These are phyloP conservation scores for Punctularia strigosozonata DNA, from an alignment of 768 basidiomycete genomes.

Conservation along the genomic window DNA sequence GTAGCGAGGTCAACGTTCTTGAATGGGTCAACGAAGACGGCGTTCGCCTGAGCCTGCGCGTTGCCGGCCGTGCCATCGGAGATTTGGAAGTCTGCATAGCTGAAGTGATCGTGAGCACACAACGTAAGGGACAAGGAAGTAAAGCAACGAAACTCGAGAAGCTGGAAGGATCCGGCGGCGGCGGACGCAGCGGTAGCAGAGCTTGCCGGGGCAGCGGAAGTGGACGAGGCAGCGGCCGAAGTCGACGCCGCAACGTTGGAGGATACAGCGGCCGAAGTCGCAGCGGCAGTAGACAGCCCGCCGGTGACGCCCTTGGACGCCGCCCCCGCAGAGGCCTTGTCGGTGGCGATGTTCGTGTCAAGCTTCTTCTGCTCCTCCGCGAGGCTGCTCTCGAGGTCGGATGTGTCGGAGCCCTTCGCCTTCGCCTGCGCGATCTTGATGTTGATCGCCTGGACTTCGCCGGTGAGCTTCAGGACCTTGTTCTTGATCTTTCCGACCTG, in stretches of 20 bases:
- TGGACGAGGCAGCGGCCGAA: background rate
- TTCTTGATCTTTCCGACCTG: slow-evolving; percentile 30
- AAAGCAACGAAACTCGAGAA: background rate
- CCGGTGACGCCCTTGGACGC: slow-evolving; percentile 19
- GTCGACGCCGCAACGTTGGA: no score
- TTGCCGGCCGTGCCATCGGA: background rate
- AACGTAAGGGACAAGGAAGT: background rate
- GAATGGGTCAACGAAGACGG: slow-evolving; percentile 15
- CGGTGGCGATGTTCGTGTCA: slow-evolving; percentile 23
- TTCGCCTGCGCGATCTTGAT: slow-evolving; percentile 26
- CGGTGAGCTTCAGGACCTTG: slow-evolving; percentile 33
- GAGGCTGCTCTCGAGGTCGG: slow-evolving; percentile 15
- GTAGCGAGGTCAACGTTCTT: slow-evolving; percentile 21
- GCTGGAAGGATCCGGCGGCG: background rate
- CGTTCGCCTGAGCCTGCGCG: background rate
- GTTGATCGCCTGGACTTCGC: slow-evolving; percentile 20
- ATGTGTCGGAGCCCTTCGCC: slow-evolving; percentile 20
- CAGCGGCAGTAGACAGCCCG: background rate
- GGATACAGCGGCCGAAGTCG: background rate
- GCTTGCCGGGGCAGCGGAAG: background rate
- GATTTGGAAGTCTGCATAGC: background rate
- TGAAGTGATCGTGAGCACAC: background rate
- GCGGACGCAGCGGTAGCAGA: background rate
- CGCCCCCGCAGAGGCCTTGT: slow-evolving; percentile 19
- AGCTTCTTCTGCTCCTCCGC: slow-evolving; percentile 23